Base-by-base conservation (phyloP, 495 filamentous ascomycete species). In the Penicillium angulare region DNA sequence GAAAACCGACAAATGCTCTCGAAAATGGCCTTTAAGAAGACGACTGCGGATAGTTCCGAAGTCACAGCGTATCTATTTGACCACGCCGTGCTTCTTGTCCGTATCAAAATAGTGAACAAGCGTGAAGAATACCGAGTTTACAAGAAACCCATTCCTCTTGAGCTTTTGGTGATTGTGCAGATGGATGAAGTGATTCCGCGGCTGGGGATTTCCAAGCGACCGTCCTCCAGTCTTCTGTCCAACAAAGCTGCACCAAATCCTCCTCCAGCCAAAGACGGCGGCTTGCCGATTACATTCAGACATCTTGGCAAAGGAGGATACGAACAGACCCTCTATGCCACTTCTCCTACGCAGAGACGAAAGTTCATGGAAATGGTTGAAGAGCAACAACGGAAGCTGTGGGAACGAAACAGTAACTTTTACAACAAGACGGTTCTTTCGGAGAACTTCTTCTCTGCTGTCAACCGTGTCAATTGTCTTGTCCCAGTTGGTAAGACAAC, bases 321-420 rank as follows among this genome's bases (percentile, higher is more conserved):
- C 66, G 95, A 96, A 60, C 77, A 87, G 54, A 92, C 92, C n/a
- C 77, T 99, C 1, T 97, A 86, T 67, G 91, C 89, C 21, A 79
- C 83, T 17, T 90, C 85, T 39, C 86, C 86, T 49, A 86, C 87
- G 20, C 86, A 86, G 16, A 78, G 92, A 50, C 82, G 87, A 59
- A 97, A 97, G 70, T 97, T 95, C 84, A 89, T 99, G 60, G 92
- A 97, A 72, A 82, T 88, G 59, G 96, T 99, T 56, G 91, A 96
- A 57, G 77, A 83, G 18, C 92, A 96, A 63, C 93, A 97, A 68
- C 80, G 85, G 40, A 87, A 87, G 45, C 79, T 99, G 18, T 77
- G 87, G 58, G 86, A 89, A 51, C 82, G 90, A 20, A 78, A 78
- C 45, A 92, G 90, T 60, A 92, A 93, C 65, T 95, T 97, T 74